Evolutionary conservation across 1,284 basidiomycete species (phyloP).

Genomic region (Vanrija pseudolonga): DNA sequence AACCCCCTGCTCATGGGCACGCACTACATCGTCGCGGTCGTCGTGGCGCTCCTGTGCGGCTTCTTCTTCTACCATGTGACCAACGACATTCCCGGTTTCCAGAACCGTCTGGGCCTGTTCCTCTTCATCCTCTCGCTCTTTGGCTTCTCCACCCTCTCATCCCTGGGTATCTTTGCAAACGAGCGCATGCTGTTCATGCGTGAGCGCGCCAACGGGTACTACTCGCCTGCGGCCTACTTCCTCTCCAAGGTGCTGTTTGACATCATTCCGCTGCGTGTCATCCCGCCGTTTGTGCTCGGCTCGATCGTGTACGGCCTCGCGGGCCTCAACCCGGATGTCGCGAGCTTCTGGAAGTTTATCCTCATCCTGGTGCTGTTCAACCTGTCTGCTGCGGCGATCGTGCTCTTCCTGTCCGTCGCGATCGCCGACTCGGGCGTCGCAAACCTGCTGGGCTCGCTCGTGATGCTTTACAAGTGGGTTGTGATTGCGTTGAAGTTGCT

Average conservation of each 20-base stretch:
- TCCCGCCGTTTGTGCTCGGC: conserved; percentile 90
- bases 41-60: conserved; percentile 65
- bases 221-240: conserved; percentile 93
- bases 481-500: background rate
- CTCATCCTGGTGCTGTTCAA: conserved; percentile 93
- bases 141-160: conserved; percentile 92
- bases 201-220: conserved; percentile 94
- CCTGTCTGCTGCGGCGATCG: conserved; percentile 83
- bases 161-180: conserved; percentile 84
- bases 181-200: conserved; percentile 94
- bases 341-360: conserved; percentile 96
- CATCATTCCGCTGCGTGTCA: conserved; percentile 85
- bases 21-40: conserved; percentile 82
- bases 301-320: conserved; percentile 90
- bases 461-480: conserved; percentile 95
- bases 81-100: conserved; percentile 90
- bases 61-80: conserved; percentile 54
- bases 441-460: conserved; percentile 84
- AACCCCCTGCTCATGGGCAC: conserved; percentile 87
- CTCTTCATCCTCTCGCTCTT: conserved; percentile 94
- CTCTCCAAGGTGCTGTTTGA: conserved; percentile 94
- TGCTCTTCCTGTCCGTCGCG: conserved; percentile 83
- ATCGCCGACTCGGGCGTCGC: conserved; percentile 82
- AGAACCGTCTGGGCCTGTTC: conserved; percentile 74
- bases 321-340: conserved; percentile 83